Conservation (phyloP, 441 rosid species). For the Pelargonium myrrhifolium region DNA sequence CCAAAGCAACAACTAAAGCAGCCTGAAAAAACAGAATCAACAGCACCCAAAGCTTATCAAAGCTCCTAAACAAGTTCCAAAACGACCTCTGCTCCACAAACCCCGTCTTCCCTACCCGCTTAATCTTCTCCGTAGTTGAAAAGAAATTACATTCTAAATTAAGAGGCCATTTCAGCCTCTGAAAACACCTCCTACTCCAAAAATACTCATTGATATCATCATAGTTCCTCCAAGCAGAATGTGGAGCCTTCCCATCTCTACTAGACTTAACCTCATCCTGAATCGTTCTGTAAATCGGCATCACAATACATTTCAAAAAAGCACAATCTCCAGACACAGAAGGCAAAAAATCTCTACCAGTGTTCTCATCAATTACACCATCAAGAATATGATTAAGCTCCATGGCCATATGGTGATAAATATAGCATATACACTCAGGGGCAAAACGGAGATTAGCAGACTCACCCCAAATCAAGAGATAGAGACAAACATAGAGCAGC, state of each 20-base stretch:
- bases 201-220: conserved; percentile 24
- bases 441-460: conserved; percentile 21
- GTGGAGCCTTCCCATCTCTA: conserved; percentile 12
- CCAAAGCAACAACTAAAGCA: conserved; percentile 19
- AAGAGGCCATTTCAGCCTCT: conserved; percentile 16
- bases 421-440: conserved; percentile 22
- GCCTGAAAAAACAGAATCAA: conserved; percentile 19
- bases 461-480: conserved; percentile 25
- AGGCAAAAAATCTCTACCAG: conserved; percentile 13
- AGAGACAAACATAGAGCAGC: conserved; percentile 18
- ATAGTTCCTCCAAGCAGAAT: conserved; percentile 21
- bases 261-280: conserved; percentile 4
- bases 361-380: not conserved
- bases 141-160: conserved; percentile 8
- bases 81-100: conserved; percentile 23
- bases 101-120: conserved; percentile 19
- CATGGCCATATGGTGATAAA: conserved; percentile 21
- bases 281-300: conserved; percentile 13
- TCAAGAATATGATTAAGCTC: conserved; percentile 8
- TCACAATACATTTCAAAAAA: conserved; percentile 15
- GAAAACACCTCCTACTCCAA: conserved; percentile 25
- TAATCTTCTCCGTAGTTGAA: not conserved
- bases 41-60: conserved; percentile 20
- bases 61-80: conserved; percentile 20
- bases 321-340: not conserved